Evolutionary conservation across 2,329 filamentous ascomycete species (phyloP), one percentile per base, ranked within the genome.

Genomic region (Didymella sp.): DNA sequence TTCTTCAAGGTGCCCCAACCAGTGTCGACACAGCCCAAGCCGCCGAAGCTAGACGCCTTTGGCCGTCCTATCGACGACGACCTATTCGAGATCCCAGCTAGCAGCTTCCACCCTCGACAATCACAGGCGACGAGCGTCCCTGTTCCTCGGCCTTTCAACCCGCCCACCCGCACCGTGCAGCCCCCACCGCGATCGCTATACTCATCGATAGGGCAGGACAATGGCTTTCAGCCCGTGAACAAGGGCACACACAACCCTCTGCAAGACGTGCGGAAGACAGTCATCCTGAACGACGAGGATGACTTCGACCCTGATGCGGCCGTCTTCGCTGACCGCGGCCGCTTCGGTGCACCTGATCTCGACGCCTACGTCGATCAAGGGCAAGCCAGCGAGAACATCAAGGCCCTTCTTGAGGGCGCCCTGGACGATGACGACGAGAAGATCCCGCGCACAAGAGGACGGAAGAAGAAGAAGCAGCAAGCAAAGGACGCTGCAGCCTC

Each of bases 331-430:
- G 78, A 82, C 25, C 76, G 77, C 6, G 73, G 79, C 19, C 72
- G 74, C 4, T 86, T 86, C 64, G 83, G 83, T 4, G 78, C 81
- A 0, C 76, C 79, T 15, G 85, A 87, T 63, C 79, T 82, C 11
- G 80, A 81, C 64, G 80, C 79, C 52, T 92, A 90, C 64, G 86
- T 89, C 6, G 89, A 93, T 63, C 85, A 89, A 0, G 80, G 81
- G 56, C 89, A 91, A 72, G 90, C 91, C 11, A 86, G 85, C 47
- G 87, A 88, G 43, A 90, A 94, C 64, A 82, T 95, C 62, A 95
- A 95, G 73, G 89, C 89, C 7, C 76, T 95, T n/a, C 81, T 95
- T 1, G 91, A 94, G 72, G 91, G 90, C 7, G 89, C 89, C 9
- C 87, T 94, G 76, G 89, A 93, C 50, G 89, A 91, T 13, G 88